phyloP scores from a whole-genome alignment of 106 monocot species.

The Dendrobium nobile region DNA sequence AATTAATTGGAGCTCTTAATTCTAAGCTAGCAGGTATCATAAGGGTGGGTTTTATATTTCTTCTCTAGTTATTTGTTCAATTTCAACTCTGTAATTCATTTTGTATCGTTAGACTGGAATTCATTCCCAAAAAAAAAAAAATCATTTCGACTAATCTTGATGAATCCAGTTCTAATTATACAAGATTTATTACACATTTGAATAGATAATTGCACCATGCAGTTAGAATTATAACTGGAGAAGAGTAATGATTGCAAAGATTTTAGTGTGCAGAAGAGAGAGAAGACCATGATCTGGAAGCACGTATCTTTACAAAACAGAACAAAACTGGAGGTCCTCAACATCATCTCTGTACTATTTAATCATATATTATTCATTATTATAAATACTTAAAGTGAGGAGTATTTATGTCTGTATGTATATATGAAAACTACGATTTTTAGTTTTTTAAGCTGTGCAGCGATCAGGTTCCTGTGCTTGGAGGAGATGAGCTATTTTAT shows the following conservation, averaged over 20 bases:
- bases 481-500: neutral
- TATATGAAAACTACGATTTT: too few species aligned
- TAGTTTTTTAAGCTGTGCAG: neutral
- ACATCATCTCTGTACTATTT: neutral
- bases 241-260: neutral
- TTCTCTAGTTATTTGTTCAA: neutral
- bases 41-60: neutral
- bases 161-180: too few species aligned
- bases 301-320: too few species aligned
- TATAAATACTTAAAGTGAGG: too few species aligned
- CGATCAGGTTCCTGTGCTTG: neutral
- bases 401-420: too few species aligned
- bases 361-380: too few species aligned
- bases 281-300: too few species aligned
- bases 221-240: neutral
- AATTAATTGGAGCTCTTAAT: neutral
- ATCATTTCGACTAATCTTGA: too few species aligned
- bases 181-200: too few species aligned
- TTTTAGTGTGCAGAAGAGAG: too few species aligned
- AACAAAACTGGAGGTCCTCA: neutral
- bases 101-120: too few species aligned
- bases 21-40: neutral
- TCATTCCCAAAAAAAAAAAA: too few species aligned
- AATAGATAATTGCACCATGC: neutral
- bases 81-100: neutral